Conservation (phyloP, 2,329 filamentous ascomycete genomes). For the Hypoxylon sp. region DNA sequence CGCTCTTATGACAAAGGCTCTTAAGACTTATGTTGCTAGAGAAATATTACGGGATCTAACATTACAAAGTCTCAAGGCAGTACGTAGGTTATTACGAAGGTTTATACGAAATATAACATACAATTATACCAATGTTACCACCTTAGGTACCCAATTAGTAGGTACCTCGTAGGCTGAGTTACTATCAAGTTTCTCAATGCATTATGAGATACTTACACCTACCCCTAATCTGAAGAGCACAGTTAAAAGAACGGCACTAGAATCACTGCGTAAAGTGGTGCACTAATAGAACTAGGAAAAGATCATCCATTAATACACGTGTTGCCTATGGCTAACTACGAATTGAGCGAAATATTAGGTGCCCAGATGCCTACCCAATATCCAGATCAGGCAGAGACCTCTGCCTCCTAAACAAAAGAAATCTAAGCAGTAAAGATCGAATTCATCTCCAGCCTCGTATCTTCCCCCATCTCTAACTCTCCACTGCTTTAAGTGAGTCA, state of each 20-base stretch:
- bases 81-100: too few relatives aligned
- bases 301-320: conserved; percentile 24
- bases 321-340: conserved; percentile 1
- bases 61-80: too few relatives aligned
- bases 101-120: neutral
- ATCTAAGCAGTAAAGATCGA: conserved; percentile 27
- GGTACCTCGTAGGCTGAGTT: neutral
- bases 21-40: too few relatives aligned
- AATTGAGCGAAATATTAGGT: conserved; percentile 16
- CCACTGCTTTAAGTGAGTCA: neutral
- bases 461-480: neutral
- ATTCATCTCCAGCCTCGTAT: conserved; percentile 1
- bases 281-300: conserved; percentile 1
- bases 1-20: neutral
- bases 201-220: neutral
- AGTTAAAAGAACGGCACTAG: neutral
- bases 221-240: neutral
- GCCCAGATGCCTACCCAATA: neutral
- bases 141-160: neutral
- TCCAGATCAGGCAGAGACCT: conserved; percentile 3
- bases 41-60: too few relatives aligned
- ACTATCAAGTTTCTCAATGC: neutral
- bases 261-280: neutral
- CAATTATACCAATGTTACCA: neutral
- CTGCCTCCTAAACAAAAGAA: conserved; percentile 21